Conservation (phyloP, 139 green algal genomes). For the Chlamydomonas sp. region DNA sequence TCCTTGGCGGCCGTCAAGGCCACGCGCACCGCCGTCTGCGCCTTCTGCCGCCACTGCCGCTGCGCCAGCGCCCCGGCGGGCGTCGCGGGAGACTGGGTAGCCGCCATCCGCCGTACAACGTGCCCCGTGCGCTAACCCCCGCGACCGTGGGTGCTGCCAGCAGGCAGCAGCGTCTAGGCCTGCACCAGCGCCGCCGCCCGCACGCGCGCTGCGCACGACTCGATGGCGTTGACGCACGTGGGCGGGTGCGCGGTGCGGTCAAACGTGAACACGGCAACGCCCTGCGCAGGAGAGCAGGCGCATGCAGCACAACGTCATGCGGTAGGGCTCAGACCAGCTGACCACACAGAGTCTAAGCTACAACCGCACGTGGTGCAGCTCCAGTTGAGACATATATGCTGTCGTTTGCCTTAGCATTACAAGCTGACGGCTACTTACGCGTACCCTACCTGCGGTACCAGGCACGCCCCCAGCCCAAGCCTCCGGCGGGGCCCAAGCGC, state of each 20-base stretch:
- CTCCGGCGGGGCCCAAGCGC: constrained; percentile 10
- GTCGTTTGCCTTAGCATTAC: not conserved
- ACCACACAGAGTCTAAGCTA: too few species aligned
- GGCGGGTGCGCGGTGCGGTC: constrained; percentile 15
- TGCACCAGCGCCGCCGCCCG: not conserved
- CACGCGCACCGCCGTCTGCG: constrained; percentile 14
- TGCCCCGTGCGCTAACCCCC: too few species aligned
- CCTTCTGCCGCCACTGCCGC: constrained; percentile 34
- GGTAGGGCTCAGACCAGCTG: too few species aligned
- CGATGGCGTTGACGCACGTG: not conserved
- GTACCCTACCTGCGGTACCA: constrained; percentile 13
- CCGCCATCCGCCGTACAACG: too few species aligned
- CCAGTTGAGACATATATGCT: not conserved
- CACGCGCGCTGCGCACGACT: constrained; percentile 18
- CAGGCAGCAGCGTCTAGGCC: too few species aligned
- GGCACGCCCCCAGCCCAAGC: constrained; percentile 14
- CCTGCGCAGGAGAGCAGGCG: not conserved
- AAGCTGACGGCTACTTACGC: not conserved
- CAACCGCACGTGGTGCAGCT: too few species aligned
- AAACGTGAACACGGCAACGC: constrained; percentile 16
- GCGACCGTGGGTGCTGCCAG: too few species aligned
- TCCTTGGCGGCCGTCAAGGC: constrained; percentile 20
- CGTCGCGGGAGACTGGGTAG: too few species aligned
- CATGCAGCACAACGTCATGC: too few species aligned
- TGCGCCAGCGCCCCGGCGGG: not conserved